These are phyloP conservation scores for Elaphomyces granulatus DNA, from an alignment of 495 filamentous ascomycete species.

Conservation along the genomic window DNA sequence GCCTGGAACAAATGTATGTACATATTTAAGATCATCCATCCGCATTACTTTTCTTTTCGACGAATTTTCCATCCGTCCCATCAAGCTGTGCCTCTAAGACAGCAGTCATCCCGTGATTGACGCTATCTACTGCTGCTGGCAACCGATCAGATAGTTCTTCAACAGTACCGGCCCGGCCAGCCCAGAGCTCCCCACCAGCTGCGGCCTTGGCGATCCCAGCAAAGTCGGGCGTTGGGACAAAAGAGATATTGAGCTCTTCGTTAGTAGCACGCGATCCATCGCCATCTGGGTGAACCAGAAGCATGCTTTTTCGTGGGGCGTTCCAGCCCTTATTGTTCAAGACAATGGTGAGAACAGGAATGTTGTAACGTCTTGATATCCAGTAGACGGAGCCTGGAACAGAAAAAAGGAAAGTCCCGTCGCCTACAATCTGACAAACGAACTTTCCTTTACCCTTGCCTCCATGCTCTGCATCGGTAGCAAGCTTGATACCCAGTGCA, in stretches of 20 bases:
- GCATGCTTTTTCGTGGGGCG: conserved; percentile 58
- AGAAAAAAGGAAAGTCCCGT: conserved; percentile 81
- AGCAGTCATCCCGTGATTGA: conserved; percentile 50
- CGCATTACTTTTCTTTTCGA: conserved; percentile 5
- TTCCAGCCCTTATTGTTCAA: conserved; percentile 96
- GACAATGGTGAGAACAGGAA: conserved; percentile 81
- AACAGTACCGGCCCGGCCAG: conserved; percentile 49
- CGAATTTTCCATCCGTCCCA: conserved; percentile 30
- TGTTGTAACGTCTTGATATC: conserved; percentile 74
- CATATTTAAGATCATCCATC: background rate
- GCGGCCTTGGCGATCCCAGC: conserved; percentile 85
- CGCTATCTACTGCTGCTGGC: conserved; percentile 50
- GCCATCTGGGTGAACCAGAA: conserved; percentile 75
- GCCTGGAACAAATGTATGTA: too few relatives aligned
- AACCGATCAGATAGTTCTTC: conserved; percentile 46
- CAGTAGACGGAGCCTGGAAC: conserved; percentile 88
- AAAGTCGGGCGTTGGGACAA: conserved; percentile 77
- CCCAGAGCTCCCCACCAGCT: conserved; percentile 61
- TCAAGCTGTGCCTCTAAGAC: conserved; percentile 47
- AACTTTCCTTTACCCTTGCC: conserved; percentile 60
- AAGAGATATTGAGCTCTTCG: conserved; percentile 80
- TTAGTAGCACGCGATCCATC: conserved; percentile 63
- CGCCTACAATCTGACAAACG: conserved; percentile 84
- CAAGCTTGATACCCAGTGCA: conserved; percentile 77
- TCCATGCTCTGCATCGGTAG: conserved; percentile 44